Conservation (phyloP, 495 filamentous ascomycete species). For the Cairneyella variabilis region DNA sequence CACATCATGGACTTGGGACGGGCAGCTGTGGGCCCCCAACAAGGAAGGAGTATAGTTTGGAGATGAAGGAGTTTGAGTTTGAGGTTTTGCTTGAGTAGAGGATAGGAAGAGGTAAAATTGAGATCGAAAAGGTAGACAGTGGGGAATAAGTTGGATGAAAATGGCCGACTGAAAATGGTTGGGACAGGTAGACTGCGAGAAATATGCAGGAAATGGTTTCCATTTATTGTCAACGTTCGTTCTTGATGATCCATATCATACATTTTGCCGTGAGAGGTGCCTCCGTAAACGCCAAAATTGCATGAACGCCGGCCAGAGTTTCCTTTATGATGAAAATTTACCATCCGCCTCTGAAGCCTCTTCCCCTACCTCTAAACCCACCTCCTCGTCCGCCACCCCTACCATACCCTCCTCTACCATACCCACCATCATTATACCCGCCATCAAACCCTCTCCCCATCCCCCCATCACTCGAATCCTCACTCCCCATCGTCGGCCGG, state of each 20-base stretch:
- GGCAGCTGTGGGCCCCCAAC: constrained; percentile 50
- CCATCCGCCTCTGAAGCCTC: constrained; percentile 42
- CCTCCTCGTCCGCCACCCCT: constrained; percentile 45
- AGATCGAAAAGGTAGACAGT: background rate
- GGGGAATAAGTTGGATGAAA: background rate
- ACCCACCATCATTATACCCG: constrained; percentile 35
- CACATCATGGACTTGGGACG: constrained; percentile 51
- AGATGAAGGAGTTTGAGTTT: constrained; percentile 40
- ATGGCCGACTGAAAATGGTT: background rate
- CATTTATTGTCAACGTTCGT: too few relatives aligned
- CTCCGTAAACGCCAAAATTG: constrained; percentile 5
- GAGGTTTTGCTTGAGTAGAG: constrained; percentile 35
- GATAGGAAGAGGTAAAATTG: background rate
- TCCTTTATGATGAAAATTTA: too few relatives aligned
- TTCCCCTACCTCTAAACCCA: constrained; percentile 37
- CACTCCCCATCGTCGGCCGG: constrained; percentile 46
- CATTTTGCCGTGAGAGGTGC: constrained; percentile 14
- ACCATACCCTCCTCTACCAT: constrained; percentile 46
- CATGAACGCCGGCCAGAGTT: constrained; percentile 3
- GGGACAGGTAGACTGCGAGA: background rate
- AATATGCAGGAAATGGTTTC: background rate
- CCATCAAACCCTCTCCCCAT: constrained; percentile 47
- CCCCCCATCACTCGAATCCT: constrained; percentile 43
- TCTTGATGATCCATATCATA: background rate
- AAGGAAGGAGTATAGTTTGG: constrained; percentile 44